Base-by-base conservation (phyloP, 2,329 filamentous ascomycete genomes). In the Plectosphaerella cucumerina region DNA sequence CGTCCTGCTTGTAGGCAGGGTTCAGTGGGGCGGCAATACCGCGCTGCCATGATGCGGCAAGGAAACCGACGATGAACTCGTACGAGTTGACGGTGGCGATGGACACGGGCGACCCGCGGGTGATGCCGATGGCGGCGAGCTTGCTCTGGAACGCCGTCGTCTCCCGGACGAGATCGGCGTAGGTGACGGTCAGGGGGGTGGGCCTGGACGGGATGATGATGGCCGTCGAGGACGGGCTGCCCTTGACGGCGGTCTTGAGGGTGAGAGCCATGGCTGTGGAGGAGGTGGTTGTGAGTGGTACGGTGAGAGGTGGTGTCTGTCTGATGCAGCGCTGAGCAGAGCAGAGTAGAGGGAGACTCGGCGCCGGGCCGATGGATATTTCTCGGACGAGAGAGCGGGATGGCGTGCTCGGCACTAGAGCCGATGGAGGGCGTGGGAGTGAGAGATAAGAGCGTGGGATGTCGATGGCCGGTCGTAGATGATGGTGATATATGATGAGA, bases 1-100 rank as follows among this genome's bases (percentile, higher is more conserved):
- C 90, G 51, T 85, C 85, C 70, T 94, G 89, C 73, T 92, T 95
- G 75, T 95, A 95, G 43, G 85, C 86, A 39, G 90, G 84, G 68
- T 96, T 95, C 58, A 96, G 74, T n/a, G 90, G 90, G 3, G 90
- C 90, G 8, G 90, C 90, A 59, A 94, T 86, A 26, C 78, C 88
- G 61, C 90, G 81, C 73, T 94, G 90, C 83, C 86, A 90, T n/a
- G 89, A 83, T 17, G 85, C 80, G n/a, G 89, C 90, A 43, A 95
- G 80, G 70, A 95, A 96, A 2, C 89, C 85, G 51, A 94, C 84
- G 64, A 95, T 88, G 71, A 95, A 94, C 68, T 92, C 89, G 70
- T 90, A 92, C 49, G 86, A 90, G 73, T 95, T 95, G 53, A 87
- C 81, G 17, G 91, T 80, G 23, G 90, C 87, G 65, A 95, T 91